A percentile compares a stretch with the other conserved stretches of the same genome.
phyloP scores from a whole-genome alignment of 176 grass and related monocot genomes.

The Themeda triandra region DNA sequence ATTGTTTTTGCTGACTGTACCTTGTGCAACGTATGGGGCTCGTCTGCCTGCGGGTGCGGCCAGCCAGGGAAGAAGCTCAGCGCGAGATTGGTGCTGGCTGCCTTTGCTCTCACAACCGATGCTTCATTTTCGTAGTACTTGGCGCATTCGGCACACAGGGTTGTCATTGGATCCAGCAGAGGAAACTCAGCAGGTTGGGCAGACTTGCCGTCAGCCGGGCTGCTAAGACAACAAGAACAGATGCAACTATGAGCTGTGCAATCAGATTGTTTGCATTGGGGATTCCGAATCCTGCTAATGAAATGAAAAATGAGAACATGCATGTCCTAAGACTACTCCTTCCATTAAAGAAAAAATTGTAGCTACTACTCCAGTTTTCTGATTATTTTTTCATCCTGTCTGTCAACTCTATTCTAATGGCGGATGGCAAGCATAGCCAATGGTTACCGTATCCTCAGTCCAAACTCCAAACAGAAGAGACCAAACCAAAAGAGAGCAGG shows the following conservation, averaged over 20 bases:
- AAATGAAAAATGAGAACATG: not conserved
- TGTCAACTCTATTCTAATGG: too few relatives aligned
- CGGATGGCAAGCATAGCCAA: too few relatives aligned
- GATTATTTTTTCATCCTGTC: too few relatives aligned
- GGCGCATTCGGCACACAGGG: conserved; percentile 44
- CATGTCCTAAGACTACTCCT: too few relatives aligned
- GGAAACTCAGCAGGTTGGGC: conserved; percentile 12
- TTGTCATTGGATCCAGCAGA: conserved; percentile 6
- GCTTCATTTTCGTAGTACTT: conserved; percentile 53
- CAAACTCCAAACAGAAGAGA: conserved; percentile 20
- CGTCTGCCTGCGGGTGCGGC: conserved; percentile 52
- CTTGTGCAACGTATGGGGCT: conserved; percentile 34
- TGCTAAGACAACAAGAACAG: not conserved
- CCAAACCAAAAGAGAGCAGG: conserved; percentile 10
- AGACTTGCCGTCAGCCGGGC: not conserved
- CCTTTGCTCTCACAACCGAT: conserved; percentile 29
- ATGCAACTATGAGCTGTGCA: not conserved
- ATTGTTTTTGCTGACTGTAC: conserved; percentile 15
- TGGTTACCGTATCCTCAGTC: not conserved
- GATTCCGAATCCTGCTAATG: not conserved
- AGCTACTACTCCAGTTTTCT: too few relatives aligned
- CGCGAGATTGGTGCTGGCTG: conserved; percentile 12
- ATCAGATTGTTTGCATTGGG: not conserved
- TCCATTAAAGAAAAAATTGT: too few relatives aligned
- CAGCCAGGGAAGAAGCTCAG: conserved; percentile 52